A percentile compares a stretch with the other conserved stretches of the same genome.
Conservation (phyloP, 495 filamentous ascomycete genomes). For the Lentithecium fluviatile region DNA sequence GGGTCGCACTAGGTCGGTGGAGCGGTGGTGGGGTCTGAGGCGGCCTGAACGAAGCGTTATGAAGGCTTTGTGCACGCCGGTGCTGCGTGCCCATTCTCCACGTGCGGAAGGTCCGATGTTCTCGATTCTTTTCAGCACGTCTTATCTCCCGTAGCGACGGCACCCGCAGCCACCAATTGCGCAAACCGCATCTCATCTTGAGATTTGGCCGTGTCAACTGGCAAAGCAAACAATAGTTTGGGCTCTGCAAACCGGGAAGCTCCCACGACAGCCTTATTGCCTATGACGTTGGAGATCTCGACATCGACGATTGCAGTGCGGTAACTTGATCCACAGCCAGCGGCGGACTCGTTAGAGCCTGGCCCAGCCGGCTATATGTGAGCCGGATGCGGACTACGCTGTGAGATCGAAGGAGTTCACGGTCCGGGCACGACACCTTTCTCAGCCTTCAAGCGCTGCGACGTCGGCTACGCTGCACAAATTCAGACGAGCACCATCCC, state of each 20-base stretch:
- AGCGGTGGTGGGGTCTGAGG: slow-evolving; percentile 32
- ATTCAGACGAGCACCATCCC: slow-evolving; percentile 30
- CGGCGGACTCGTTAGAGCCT: slow-evolving; percentile 11
- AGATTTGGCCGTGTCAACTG: slow-evolving; percentile 4
- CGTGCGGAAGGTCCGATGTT: slow-evolving; percentile 23
- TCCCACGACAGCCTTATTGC: background rate
- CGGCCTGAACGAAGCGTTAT: background rate
- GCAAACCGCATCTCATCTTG: slow-evolving; percentile 13
- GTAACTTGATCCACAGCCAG: slow-evolving; percentile 10
- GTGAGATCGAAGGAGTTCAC: slow-evolving; percentile 19
- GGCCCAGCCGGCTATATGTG: slow-evolving; percentile 29
- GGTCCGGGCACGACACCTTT: slow-evolving; percentile 23
- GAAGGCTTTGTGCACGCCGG: slow-evolving; percentile 27
- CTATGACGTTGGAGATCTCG: slow-evolving; percentile 19
- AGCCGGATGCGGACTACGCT: slow-evolving; percentile 25
- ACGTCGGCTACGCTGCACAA: slow-evolving; percentile 34
- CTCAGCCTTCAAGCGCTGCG: slow-evolving; percentile 24
- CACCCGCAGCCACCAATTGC: slow-evolving; percentile 27
- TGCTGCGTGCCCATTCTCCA: slow-evolving; percentile 9
- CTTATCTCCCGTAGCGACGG: slow-evolving; percentile 24
- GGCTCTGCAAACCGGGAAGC: slow-evolving; percentile 9
- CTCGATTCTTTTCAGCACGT: slow-evolving; percentile 32
- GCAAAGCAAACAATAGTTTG: background rate
- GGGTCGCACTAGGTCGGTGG: slow-evolving; percentile 16
- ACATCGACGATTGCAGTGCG: slow-evolving; percentile 3